These are phyloP conservation scores for Achaetomium macrosporum DNA, from an alignment of 2,329 filamentous ascomycete genomes.

Conservation along the genomic window DNA sequence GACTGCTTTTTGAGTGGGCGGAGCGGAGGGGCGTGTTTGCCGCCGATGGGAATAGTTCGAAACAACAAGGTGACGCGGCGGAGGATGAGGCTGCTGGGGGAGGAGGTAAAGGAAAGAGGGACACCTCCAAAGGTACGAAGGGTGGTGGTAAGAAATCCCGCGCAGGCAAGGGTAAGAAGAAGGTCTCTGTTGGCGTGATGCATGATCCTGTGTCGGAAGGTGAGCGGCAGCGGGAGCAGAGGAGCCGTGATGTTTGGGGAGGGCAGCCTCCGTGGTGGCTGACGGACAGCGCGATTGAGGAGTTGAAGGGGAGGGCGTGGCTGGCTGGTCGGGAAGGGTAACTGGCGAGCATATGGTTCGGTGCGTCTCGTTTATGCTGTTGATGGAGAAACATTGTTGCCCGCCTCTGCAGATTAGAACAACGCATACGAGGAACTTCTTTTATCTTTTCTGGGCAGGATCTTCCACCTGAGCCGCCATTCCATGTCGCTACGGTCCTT, in stretches of 20 bases:
- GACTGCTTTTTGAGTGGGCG: conserved; percentile 52
- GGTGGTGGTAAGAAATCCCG: conserved; percentile 12
- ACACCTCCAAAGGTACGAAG: conserved; percentile 21
- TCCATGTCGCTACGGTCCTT: no score
- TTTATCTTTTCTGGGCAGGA: no score
- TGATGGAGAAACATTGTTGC: no score
- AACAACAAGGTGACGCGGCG: conserved; percentile 11
- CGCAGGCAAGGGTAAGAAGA: conserved; percentile 18
- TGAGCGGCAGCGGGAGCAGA: conserved; percentile 3
- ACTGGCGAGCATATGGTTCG: not conserved
- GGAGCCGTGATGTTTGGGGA: conserved; percentile 15
- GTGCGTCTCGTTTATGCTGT: not conserved
- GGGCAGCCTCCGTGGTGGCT: conserved; percentile 43
- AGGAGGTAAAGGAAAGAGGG: conserved; percentile 25
- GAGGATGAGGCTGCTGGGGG: not conserved
- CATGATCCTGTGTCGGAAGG: not conserved
- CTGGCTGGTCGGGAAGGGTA: conserved; percentile 38
- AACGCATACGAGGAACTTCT: no score
- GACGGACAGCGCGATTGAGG: conserved; percentile 48
- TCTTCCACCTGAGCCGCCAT: no score
- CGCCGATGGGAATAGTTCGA: conserved; percentile 8
- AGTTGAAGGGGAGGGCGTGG: conserved; percentile 50
- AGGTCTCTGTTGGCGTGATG: conserved; percentile 15
- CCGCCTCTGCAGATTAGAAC: no score
- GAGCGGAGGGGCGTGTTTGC: conserved; percentile 38